Percentiles rank a stretch among this genome's conserved stretches.
These are phyloP conservation scores for Yarrowia osloensis DNA, from an alignment of 805 yeast species.

Conservation along the genomic window DNA sequence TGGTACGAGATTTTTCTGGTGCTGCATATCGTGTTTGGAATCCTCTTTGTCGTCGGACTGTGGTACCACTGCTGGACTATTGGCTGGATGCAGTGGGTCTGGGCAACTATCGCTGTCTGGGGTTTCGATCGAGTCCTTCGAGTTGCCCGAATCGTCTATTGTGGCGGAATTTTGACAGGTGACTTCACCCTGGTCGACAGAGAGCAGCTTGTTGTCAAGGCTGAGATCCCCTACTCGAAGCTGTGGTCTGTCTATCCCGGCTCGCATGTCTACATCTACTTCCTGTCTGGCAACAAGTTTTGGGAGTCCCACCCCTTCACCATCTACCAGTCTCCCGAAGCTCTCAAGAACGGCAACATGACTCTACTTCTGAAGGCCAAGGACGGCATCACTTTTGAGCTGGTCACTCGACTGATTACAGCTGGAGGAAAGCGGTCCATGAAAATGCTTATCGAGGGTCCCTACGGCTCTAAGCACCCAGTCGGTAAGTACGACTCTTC, in stretches of 20 bases:
- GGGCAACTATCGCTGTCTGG: conserved; percentile 68
- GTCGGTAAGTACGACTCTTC: conserved; percentile 54
- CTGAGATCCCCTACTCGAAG: background rate
- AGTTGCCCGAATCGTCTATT: conserved; percentile 54
- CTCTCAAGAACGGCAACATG: conserved; percentile 1
- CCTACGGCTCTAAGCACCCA: conserved; percentile 61
- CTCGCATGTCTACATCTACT: conserved; percentile 57
- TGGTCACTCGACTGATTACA: background rate
- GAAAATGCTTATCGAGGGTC: conserved; percentile 57
- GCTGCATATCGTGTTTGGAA: conserved; percentile 58
- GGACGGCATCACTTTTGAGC: conserved; percentile 7
- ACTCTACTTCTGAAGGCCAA: conserved; percentile 19
- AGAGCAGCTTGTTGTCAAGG: conserved; percentile 3
- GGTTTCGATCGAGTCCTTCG: conserved; percentile 63
- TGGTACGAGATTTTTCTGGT: conserved; percentile 62
- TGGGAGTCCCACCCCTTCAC: conserved; percentile 83
- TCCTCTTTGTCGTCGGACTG: conserved; percentile 53
- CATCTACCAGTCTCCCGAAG: conserved; percentile 33
- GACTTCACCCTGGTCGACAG: background rate
- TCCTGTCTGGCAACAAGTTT: conserved; percentile 53
- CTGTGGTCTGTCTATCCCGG: conserved; percentile 58
- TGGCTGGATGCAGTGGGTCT: conserved; percentile 53
- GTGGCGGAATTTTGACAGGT: conserved; percentile 49
- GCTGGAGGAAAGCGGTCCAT: background rate
- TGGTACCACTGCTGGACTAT: conserved; percentile 56